These are phyloP conservation scores for Vanrija sp. DNA, from an alignment of 1,284 basidiomycete species.

Conservation along the genomic window DNA sequence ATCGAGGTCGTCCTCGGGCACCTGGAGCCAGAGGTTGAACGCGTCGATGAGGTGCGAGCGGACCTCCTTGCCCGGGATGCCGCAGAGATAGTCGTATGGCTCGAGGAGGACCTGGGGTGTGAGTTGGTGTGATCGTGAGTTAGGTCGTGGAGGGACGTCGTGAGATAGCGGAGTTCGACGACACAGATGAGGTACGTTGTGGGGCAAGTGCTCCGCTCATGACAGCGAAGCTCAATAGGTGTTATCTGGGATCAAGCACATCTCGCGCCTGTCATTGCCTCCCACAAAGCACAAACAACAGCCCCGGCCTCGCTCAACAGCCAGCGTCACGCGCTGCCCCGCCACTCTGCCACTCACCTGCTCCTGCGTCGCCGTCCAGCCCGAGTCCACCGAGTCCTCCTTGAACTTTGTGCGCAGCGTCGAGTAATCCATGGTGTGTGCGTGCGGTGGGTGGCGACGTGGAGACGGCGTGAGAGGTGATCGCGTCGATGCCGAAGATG, in stretches of 20 bases:
- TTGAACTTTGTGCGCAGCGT: slow-evolving; percentile 22
- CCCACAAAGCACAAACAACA: background rate
- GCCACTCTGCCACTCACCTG: slow-evolving; percentile 23
- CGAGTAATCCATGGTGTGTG: slow-evolving; percentile 35
- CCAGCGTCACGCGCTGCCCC: background rate
- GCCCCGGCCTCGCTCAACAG: too few relatives aligned
- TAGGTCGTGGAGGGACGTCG: background rate
- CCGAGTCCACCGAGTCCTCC: slow-evolving; percentile 19
- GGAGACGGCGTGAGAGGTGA: background rate
- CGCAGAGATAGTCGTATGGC: slow-evolving; percentile 81
- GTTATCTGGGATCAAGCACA: too few relatives aligned
- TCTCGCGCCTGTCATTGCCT: too few relatives aligned
- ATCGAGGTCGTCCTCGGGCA: slow-evolving; percentile 66
- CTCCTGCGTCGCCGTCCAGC: slow-evolving; percentile 49
- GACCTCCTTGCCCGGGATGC: slow-evolving; percentile 90
- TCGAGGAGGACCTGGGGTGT: slow-evolving; percentile 59
- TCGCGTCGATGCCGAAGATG: background rate
- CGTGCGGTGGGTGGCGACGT: background rate
- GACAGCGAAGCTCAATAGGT: too few relatives aligned
- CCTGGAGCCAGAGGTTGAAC: slow-evolving; percentile 89
- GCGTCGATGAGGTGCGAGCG: slow-evolving; percentile 84
- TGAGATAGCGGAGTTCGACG: background rate
- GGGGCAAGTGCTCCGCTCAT: too few relatives aligned
- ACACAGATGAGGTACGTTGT: background rate
- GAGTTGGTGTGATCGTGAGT: background rate